These are phyloP conservation scores for Starmerella sirachaensis DNA, from an alignment of 805 yeast species.

Conservation along the genomic window DNA sequence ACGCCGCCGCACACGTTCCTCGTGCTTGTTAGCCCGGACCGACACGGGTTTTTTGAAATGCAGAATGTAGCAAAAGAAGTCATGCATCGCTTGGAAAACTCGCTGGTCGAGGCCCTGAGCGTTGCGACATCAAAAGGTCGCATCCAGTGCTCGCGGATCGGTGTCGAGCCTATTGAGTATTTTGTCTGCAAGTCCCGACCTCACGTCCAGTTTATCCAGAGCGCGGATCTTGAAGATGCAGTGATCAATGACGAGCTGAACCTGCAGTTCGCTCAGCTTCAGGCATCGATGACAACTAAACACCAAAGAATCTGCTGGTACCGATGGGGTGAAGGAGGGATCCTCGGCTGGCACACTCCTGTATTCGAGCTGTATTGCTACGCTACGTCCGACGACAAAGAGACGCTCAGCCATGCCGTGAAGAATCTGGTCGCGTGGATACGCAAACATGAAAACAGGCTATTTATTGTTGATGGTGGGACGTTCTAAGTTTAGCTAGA, in stretches of 20 bases:
- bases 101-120: conserved; percentile 29
- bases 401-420: conserved; percentile 48
- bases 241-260: conserved; percentile 1
- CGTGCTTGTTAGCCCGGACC: conserved; percentile 52
- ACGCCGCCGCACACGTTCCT: conserved; percentile 32
- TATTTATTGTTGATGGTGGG: conserved; percentile 68
- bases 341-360: conserved; percentile 44
- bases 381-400: conserved; percentile 47
- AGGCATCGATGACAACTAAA: conserved; percentile 27
- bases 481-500: conserved; percentile 32
- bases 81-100: conserved; percentile 28
- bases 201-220: conserved; percentile 52
- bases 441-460: conserved; percentile 50
- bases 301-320: conserved; percentile 24
- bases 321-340: conserved; percentile 21
- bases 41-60: conserved; percentile 67
- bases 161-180: conserved; percentile 53
- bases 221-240: neutral
- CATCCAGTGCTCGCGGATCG: conserved; percentile 29
- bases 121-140: conserved; percentile 20
- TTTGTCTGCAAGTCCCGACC: conserved; percentile 66
- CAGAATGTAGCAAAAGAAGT: conserved; percentile 47
- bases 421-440: conserved; percentile 66
- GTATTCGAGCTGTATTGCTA: conserved; percentile 52
- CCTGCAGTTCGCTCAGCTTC: conserved; percentile 28